Base-by-base conservation (phyloP, 192 early-diverging fungal species). In the Backusella macrospora region DNA sequence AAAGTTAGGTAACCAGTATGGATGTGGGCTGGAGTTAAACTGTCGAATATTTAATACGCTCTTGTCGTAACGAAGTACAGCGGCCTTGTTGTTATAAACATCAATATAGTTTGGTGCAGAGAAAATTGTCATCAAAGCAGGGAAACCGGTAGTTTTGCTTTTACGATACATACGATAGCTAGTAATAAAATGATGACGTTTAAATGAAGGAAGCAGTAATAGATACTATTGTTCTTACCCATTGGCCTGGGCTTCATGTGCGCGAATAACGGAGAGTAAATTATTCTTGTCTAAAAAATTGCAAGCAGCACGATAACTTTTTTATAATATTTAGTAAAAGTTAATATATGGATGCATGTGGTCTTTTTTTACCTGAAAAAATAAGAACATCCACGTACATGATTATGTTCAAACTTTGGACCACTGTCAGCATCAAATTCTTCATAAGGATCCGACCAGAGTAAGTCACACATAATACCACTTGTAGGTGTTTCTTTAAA, bases 31-130 rank as follows among this genome's bases (percentile, higher is more conserved):
- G 73, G 89, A 93, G 82, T 88, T 83, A 76, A 91, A 94, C 80
- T 98, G 95, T 29, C 97, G 91, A 82, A 99, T 98, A 84, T 99
- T 99, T 93, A 99, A 96, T 40, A 98, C 95, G 73, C 97, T 98
- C 83, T 97, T 96, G 78, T 98, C 96, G 77, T 98, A 98, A 79
- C 97, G 96, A 43, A 98, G 80, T 29, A 98, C 93, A 8, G 96
- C 96, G 34, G 96, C 96, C 84, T 98, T 98, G 88, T 98, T 98
- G 84, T 96, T 96, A 84, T 98, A 98, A 9, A 97, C 93, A 73
- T 97, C 96, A 23, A 98, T 87, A 81, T 98, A 98, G 81, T 98
- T 98, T 45, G 96, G 96, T 38, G 96, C 96, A 9, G 96, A 97
- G 76, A 98, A 98, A 63, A 98, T 95, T 16, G 96, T 98, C 83